Percentiles rank a stretch among this genome's conserved stretches.
Conservation (phyloP, 371 early-diverging fungal genomes). For the Cokeromyces recurvatus region DNA sequence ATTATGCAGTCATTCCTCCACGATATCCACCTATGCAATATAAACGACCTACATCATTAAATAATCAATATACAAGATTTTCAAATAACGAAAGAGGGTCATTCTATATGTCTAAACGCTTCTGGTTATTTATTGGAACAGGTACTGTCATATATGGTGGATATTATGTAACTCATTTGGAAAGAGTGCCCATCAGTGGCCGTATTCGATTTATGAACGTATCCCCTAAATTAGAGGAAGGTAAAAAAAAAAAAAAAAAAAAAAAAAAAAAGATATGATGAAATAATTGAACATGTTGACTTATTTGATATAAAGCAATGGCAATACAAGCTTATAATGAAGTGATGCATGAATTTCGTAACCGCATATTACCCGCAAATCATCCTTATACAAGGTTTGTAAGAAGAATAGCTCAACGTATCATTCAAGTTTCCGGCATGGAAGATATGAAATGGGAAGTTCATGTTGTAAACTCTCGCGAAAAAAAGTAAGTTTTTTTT, state of each 20-base stretch:
- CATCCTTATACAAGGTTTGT: constrained; percentile 62
- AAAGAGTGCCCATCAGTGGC: constrained; percentile 62
- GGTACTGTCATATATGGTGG: constrained; percentile 45
- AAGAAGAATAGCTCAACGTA: constrained; percentile 53
- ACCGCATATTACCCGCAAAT: constrained; percentile 54
- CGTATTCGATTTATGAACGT: constrained; percentile 61
- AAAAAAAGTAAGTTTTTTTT: constrained; percentile 54
- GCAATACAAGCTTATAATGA: constrained; percentile 65
- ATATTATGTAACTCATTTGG: constrained; percentile 61
- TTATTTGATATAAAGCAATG: constrained; percentile 28
- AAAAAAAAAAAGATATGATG: not conserved
- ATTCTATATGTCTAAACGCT: constrained; percentile 28
- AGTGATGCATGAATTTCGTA: constrained; percentile 58
- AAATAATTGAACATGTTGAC: too few species aligned
- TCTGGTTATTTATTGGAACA: constrained; percentile 37
- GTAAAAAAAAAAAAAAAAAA: constrained; percentile 5
- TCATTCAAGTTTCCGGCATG: constrained; percentile 71
- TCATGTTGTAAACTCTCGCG: constrained; percentile 75
- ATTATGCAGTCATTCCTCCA: too few species aligned
- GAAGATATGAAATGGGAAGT: constrained; percentile 71
- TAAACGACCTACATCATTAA: not conserved
- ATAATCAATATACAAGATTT: constrained; percentile 27
- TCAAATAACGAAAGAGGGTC: constrained; percentile 11
- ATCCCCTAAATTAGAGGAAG: constrained; percentile 53
- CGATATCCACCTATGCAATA: constrained; percentile 7